Base-by-base conservation (phyloP, 2,329 filamentous ascomycete species). In the Exophiala alcalophila region DNA sequence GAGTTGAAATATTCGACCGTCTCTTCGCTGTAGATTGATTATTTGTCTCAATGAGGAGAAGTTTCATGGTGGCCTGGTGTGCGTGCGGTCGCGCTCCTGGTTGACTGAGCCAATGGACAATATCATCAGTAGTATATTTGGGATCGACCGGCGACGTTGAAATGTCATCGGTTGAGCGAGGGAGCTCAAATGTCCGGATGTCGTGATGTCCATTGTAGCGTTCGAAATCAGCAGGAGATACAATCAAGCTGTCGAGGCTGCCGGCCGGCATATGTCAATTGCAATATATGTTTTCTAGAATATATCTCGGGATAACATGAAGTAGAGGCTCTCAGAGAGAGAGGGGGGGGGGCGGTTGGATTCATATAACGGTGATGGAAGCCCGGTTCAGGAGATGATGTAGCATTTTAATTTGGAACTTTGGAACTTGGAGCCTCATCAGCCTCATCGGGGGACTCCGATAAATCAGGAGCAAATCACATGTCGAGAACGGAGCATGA, bases 21-120 rank as follows among this genome's bases (percentile, higher is more conserved):
- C 43, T 40, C 29, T 47, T 33, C 6, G 26, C 28, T 2, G 47
- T 50, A 6, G 45, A 50, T 12, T 53, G 43, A 20, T 53, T 53
- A 27, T 38, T 35, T 3, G 50, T 53, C 37, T 53, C 37, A 21
- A 53, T 49, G 5, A 53, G 35, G 4, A 53, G 32, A 12, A 53
- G 40, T 24, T 45, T 50, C 28, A 53, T 47, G 16, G 44, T 43
- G 11, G 21, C 39, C 15, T 45, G 8, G 28, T 23, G 29, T 5
- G 35, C 18, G 9, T 36, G 20, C 15, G 16, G 24, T 4, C 21
- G n/a, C 12, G 38, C 3, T 18, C 36, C 11, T 34, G 25, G 29
- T 10, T 24, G 27, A 4, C 4, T 11, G 28, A 40, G 38, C 15
- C 19, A 36, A 29, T 20, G 23, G 4, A 31, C n/a, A 26, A 24